A percentile compares a stretch with the other conserved stretches of the same genome.
Conservation (phyloP, 73 alveolate species). For the Tetrahymena borealis region DNA sequence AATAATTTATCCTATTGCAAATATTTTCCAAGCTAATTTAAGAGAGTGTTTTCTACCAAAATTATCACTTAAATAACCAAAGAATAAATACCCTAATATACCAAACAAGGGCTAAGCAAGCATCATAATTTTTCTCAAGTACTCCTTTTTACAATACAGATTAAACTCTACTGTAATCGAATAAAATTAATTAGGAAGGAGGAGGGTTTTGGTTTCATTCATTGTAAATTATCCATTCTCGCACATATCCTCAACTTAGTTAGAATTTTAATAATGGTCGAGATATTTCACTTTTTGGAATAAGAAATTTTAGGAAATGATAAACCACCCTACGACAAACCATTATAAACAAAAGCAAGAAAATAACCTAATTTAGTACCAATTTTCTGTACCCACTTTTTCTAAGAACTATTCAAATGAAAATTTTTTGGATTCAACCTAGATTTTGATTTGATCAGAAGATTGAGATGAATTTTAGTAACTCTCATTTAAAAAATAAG, state of each 20-base stretch:
- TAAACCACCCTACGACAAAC: not conserved
- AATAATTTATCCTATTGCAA: not conserved
- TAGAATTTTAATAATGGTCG: not conserved
- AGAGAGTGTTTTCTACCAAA: not conserved
- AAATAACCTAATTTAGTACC: not conserved
- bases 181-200: not conserved
- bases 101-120: not conserved
- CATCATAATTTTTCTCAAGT: not conserved
- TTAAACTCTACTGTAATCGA: not conserved
- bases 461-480: not conserved
- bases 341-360: not conserved
- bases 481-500: not conserved
- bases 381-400: not conserved
- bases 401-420: not conserved
- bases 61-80: not conserved
- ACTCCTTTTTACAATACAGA: not conserved
- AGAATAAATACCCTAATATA: not conserved
- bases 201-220: not conserved
- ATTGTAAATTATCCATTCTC: not conserved
- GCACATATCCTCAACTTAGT: not conserved
- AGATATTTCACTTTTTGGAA: not conserved
- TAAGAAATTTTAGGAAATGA: not conserved
- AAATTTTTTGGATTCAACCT: not conserved
- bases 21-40: not conserved
- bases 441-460: not conserved